These are phyloP conservation scores for Venturiaceae sp. DNA, from an alignment of 2,329 filamentous ascomycete genomes.

Conservation along the genomic window DNA sequence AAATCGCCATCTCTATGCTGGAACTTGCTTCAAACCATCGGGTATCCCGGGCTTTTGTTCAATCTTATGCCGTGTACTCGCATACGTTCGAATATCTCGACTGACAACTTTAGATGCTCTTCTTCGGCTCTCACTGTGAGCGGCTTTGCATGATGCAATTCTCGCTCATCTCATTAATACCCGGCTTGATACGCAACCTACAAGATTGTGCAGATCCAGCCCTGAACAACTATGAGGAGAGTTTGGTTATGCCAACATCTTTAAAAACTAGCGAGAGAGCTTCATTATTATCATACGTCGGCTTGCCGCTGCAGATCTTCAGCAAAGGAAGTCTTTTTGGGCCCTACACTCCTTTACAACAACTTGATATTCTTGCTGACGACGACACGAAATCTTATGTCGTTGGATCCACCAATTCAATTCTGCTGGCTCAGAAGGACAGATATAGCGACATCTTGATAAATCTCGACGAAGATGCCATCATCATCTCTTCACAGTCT, in stretches of 20 bases:
- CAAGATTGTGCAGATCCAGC: conserved; percentile 94
- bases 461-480: conserved; percentile 82
- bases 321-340: conserved; percentile 93
- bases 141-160: conserved; percentile 97
- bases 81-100: background rate
- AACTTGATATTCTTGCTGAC: conserved; percentile 88
- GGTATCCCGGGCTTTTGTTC: too few relatives aligned
- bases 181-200: conserved; percentile 81
- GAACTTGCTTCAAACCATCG: too few relatives aligned
- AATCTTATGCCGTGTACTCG: too few relatives aligned
- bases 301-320: conserved; percentile 87
- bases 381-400: conserved; percentile 94
- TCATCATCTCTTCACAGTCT: conserved; percentile 74
- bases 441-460: conserved; percentile 94
- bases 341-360: conserved; percentile 91
- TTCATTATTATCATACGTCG: conserved; percentile 89
- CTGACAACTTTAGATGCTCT: conserved; percentile 66
- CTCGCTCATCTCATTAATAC: conserved; percentile 88
- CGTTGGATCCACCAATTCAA: conserved; percentile 91
- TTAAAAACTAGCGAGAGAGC: conserved; percentile 84
- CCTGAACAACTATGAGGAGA: conserved; percentile 72
- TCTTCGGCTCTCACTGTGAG: conserved; percentile 96
- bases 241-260: conserved; percentile 66
- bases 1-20: too few relatives aligned
- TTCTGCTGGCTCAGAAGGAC: conserved; percentile 88